Conservation (phyloP, 2,329 filamentous ascomycete genomes). For the Venturia oleaginea region DNA sequence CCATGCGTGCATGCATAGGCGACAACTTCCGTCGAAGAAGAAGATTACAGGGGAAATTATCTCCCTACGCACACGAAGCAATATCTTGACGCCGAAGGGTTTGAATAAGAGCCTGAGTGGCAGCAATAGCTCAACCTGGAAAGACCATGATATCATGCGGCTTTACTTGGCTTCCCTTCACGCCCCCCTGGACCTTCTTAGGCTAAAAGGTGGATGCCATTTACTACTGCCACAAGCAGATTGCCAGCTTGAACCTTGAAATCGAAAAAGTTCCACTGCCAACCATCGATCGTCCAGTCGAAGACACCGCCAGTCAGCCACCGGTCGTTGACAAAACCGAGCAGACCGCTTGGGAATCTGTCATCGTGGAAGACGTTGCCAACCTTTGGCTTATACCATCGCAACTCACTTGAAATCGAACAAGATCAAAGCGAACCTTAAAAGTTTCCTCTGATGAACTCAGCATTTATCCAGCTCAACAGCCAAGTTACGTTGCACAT, state of each 20-base stretch:
- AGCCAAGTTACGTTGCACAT: slow-evolving; percentile 96
- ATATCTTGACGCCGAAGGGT: too few species aligned
- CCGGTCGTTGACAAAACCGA: too few species aligned
- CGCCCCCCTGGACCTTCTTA: slow-evolving; percentile 62
- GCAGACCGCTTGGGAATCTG: too few species aligned
- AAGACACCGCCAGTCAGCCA: background rate
- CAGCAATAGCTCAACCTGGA: too few species aligned
- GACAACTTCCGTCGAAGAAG: too few species aligned
- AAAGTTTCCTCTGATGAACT: slow-evolving; percentile 84
- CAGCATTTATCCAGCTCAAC: slow-evolving; percentile 97
- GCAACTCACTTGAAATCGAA: slow-evolving; percentile 64
- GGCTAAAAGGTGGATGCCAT: slow-evolving; percentile 93
- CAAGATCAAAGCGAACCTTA: slow-evolving; percentile 78
- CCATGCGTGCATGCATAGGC: background rate
- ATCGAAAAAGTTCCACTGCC: slow-evolving; percentile 56
- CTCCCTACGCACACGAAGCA: too few species aligned
- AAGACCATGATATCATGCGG: too few species aligned
- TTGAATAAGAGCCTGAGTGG: too few species aligned
- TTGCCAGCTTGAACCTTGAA: slow-evolving; percentile 43
- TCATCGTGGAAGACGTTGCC: too few species aligned
- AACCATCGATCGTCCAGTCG: background rate
- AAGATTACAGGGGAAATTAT: too few species aligned
- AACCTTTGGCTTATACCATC: background rate
- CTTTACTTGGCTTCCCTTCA: too few species aligned
- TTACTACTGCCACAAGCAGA: slow-evolving; percentile 76